These are phyloP conservation scores for Marsdenia floribunda DNA, from an alignment of 257 asterid species.

Conservation along the genomic window DNA sequence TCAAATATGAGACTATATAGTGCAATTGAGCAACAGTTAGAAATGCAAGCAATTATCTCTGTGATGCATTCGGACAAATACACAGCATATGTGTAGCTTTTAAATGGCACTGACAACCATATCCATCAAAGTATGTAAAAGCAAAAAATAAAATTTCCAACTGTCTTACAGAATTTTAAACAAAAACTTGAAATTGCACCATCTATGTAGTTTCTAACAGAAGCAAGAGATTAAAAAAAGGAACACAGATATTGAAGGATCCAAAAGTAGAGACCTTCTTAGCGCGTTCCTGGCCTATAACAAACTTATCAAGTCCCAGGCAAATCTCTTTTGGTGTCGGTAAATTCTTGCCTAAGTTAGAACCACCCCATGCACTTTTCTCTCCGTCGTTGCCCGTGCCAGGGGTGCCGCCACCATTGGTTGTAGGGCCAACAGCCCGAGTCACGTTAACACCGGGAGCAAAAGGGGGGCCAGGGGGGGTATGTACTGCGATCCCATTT, in stretches of 20 bases:
- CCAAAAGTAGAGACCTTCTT: constrained; percentile 56
- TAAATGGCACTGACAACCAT: neutral
- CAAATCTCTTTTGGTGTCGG: constrained; percentile 97
- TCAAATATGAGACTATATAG: neutral
- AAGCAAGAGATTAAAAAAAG: neutral
- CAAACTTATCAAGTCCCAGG: constrained; percentile 82
- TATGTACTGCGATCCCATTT: constrained; percentile 76
- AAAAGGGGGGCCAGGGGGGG: constrained; percentile 90
- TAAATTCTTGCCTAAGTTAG: constrained; percentile 66
- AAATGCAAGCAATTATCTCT: neutral
- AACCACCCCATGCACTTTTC: constrained; percentile 81
- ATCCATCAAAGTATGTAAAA: neutral
- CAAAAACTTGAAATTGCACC: neutral
- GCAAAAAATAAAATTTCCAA: neutral
- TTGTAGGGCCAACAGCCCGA: constrained; percentile 43
- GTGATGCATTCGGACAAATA: neutral
- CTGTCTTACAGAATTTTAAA: neutral
- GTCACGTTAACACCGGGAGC: constrained; percentile 72
- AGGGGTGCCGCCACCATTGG: constrained; percentile 26
- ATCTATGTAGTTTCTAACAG: neutral
- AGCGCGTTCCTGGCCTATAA: constrained; percentile 89
- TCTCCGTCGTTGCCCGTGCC: constrained; percentile 36
- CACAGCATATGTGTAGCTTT: neutral
- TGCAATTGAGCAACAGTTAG: neutral
- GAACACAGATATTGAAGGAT: neutral